Evolutionary conservation across 225 moss, liverwort and hornwort species (phyloP).

Genomic region (Marchantia polymorpha): DNA sequence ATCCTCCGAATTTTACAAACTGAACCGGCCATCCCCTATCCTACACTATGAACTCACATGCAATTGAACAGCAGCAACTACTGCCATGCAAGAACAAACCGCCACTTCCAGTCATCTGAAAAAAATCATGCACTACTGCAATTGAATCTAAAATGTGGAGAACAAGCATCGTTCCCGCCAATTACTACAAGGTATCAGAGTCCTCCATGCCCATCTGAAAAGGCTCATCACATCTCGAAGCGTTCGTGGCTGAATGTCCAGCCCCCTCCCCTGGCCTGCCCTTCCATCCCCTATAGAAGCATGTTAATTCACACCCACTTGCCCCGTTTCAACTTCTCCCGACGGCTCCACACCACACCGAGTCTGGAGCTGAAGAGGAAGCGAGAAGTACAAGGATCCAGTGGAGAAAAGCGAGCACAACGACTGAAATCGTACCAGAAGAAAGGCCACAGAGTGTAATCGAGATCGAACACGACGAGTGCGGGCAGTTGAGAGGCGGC

Average conservation of each 20-base stretch:
- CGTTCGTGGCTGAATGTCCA: not conserved
- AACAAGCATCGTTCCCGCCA: too few relatives aligned
- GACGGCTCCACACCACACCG: not conserved
- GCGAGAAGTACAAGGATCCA: not conserved
- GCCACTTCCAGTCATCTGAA: too few relatives aligned
- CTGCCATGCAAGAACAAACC: too few relatives aligned
- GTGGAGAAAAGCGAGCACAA: not conserved
- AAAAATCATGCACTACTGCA: too few relatives aligned
- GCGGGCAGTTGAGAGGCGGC: conserved; percentile 54
- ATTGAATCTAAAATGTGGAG: too few relatives aligned
- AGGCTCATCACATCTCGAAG: not conserved
- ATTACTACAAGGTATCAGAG: too few relatives aligned
- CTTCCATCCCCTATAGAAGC: not conserved
- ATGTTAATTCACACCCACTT: not conserved
- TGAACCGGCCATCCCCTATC: too few relatives aligned
- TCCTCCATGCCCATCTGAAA: too few relatives aligned
- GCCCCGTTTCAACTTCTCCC: not conserved
- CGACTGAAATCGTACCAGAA: conserved; percentile 48
- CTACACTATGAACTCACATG: too few relatives aligned
- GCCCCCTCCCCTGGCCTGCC: not conserved
- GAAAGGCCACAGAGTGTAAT: conserved; percentile 93
- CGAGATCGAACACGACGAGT: conserved; percentile 89
- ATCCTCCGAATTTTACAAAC: too few relatives aligned
- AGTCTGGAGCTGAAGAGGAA: not conserved
- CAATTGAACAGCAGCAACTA: too few relatives aligned